phyloP scores from a whole-genome alignment of 2,329 filamentous ascomycete species.

The Ceratocystis papillata region DNA sequence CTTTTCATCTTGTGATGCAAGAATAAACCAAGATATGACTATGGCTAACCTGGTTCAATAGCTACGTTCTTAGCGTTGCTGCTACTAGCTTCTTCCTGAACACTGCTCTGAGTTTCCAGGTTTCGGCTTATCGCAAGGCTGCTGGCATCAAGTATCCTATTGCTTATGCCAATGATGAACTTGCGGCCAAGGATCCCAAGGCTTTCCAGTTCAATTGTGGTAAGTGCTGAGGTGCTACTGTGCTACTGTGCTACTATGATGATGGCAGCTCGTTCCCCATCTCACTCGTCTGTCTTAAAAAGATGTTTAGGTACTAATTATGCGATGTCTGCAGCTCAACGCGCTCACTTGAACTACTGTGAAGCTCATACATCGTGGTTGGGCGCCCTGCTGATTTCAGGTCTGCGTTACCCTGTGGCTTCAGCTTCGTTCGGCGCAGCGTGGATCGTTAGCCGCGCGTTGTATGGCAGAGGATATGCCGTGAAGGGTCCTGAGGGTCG shows the following conservation, averaged over 20 bases:
- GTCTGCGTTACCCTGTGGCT: slow-evolving; percentile 43
- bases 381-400: slow-evolving; percentile 44
- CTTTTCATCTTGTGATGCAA: background rate
- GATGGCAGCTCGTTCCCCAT: background rate
- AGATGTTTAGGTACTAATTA: background rate
- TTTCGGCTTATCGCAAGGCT: slow-evolving; percentile 40
- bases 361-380: slow-evolving; percentile 50
- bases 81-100: slow-evolving; percentile 49
- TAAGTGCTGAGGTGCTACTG: slow-evolving; percentile 29
- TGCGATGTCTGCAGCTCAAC: slow-evolving; percentile 37
- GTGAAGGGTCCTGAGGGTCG: slow-evolving; percentile 39
- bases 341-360: slow-evolving; percentile 52
- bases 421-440: slow-evolving; percentile 40
- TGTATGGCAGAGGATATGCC: slow-evolving; percentile 49
- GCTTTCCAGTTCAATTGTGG: slow-evolving; percentile 53
- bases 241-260: background rate
- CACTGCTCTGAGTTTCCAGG: slow-evolving; percentile 41
- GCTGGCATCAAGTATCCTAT: slow-evolving; percentile 47
- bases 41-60: slow-evolving; percentile 29
- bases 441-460: slow-evolving; percentile 43
- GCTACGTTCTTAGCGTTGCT: slow-evolving; percentile 51
- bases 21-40: background rate
- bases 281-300: background rate
- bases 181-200: slow-evolving; percentile 43
- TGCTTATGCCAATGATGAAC: slow-evolving; percentile 45